phyloP scores from a whole-genome alignment of 306 rosid species.

The Trifolium dubium region DNA sequence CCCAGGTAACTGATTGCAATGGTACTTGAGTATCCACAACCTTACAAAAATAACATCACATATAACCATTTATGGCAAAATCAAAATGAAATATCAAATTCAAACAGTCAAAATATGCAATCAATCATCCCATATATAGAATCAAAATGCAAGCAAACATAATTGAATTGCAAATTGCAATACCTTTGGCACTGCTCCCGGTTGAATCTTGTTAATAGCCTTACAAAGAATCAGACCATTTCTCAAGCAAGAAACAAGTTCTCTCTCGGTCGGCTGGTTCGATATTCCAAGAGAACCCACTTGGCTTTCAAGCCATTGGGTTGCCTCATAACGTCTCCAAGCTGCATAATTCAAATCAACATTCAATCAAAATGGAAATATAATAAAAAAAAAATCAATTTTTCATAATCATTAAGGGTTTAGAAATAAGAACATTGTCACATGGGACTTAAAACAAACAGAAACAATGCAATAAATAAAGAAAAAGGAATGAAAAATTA shows the following conservation, averaged over 20 bases:
- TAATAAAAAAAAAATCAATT: background rate
- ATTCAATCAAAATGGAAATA: slow-evolving; percentile 12
- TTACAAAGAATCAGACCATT: slow-evolving; percentile 84
- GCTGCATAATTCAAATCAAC: slow-evolving; percentile 51
- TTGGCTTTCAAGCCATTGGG: slow-evolving; percentile 80
- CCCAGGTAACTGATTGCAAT: slow-evolving; percentile 59
- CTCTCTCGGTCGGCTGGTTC: slow-evolving; percentile 77
- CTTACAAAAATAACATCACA: slow-evolving; percentile 47
- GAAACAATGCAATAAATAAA: background rate
- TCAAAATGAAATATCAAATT: background rate
- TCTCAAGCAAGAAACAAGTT: slow-evolving; percentile 89
- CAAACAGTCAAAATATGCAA: slow-evolving; percentile 16
- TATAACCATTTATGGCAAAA: background rate
- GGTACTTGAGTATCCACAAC: slow-evolving; percentile 79
- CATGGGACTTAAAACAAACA: background rate
- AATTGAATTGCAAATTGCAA: slow-evolving; percentile 15
- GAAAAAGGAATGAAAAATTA: slow-evolving; percentile 27
- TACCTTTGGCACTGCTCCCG: slow-evolving; percentile 88
- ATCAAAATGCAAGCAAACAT: background rate
- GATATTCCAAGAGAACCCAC: slow-evolving; percentile 78
- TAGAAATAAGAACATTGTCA: background rate
- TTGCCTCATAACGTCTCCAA: slow-evolving; percentile 87
- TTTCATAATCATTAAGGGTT: background rate
- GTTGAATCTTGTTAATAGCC: slow-evolving; percentile 88
- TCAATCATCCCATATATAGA: background rate